phyloP scores from a whole-genome alignment of 768 basidiomycete genomes.

The Inosperma sp. region DNA sequence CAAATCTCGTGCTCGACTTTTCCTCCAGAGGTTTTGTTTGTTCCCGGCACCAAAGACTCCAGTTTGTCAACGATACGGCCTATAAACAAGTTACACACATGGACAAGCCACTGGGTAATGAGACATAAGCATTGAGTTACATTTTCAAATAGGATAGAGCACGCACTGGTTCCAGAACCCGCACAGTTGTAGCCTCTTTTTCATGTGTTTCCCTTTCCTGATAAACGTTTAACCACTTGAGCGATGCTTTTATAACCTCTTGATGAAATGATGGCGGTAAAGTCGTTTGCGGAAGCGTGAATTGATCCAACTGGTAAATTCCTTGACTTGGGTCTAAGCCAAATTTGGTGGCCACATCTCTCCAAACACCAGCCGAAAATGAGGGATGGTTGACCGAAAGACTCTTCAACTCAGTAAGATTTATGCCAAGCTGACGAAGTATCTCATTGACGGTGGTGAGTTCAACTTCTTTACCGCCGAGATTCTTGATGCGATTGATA shows the following conservation, averaged over 20 bases:
- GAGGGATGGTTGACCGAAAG: background rate
- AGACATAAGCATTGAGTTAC: conserved; percentile 4
- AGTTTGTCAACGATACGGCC: conserved; percentile 20
- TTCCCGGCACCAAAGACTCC: conserved; percentile 11
- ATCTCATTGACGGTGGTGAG: background rate
- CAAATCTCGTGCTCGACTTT: conserved; percentile 17
- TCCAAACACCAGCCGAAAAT: conserved; percentile 2
- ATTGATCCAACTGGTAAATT: background rate
- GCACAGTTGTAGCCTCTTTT: conserved; percentile 7
- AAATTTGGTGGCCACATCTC: background rate
- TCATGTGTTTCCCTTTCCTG: background rate
- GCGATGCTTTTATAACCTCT: conserved; percentile 1
- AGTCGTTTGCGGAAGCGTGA: background rate
- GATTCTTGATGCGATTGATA: background rate
- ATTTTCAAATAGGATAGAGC: background rate
- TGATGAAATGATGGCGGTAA: conserved; percentile 5
- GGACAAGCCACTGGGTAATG: conserved; percentile 18
- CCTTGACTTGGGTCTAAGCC: conserved; percentile 1
- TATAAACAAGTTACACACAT: conserved; percentile 20
- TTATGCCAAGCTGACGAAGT: background rate
- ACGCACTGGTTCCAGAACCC: conserved; percentile 7
- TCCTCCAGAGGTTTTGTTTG: conserved; percentile 17
- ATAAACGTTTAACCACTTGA: conserved; percentile 5
- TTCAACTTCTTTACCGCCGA: background rate
- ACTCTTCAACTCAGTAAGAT: conserved; percentile 1